Evolutionary conservation across 2,329 filamentous ascomycete genomes (phyloP).

Genomic region (Colletotrichum lini): DNA sequence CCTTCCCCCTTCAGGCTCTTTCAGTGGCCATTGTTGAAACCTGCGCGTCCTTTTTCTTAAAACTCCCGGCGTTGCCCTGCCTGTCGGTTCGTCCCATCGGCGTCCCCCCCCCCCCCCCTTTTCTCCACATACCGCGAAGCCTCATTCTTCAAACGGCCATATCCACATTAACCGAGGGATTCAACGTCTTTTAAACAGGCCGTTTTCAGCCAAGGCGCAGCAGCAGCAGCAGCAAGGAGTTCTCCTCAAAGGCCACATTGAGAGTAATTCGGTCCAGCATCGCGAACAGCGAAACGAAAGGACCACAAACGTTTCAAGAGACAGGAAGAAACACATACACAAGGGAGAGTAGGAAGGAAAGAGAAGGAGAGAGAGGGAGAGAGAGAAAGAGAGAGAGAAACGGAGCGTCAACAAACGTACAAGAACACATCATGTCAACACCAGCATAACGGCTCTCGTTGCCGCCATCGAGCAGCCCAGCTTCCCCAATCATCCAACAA

Average conservation of each 20-base stretch:
- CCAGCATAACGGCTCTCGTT: constrained; percentile 30
- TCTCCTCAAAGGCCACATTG: background rate
- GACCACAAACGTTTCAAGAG: background rate
- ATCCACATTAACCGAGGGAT: background rate
- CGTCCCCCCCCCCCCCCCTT: constrained; percentile 2
- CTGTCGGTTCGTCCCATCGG: constrained; percentile 33
- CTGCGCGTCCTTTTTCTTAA: constrained; percentile 8
- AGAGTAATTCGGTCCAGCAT: background rate
- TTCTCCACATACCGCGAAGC: constrained; percentile 19
- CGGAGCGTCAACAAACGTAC: background rate
- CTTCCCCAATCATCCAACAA: constrained; percentile 35
- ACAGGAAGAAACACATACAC: no score
- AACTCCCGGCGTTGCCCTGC: constrained; percentile 6
- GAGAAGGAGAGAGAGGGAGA: background rate
- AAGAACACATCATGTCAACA: constrained; percentile 23
- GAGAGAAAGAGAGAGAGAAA: background rate
- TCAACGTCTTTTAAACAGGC: background rate
- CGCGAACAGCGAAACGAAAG: background rate
- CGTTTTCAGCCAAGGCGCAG: constrained; percentile 15
- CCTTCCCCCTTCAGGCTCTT: background rate
- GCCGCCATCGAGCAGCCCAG: constrained; percentile 31
- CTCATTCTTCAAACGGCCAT: constrained; percentile 6
- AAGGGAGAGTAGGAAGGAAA: background rate
- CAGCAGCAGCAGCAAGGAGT: background rate
- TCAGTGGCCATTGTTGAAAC: background rate